phyloP scores from a whole-genome alignment of 805 yeast species.

The Pichia insulana region DNA sequence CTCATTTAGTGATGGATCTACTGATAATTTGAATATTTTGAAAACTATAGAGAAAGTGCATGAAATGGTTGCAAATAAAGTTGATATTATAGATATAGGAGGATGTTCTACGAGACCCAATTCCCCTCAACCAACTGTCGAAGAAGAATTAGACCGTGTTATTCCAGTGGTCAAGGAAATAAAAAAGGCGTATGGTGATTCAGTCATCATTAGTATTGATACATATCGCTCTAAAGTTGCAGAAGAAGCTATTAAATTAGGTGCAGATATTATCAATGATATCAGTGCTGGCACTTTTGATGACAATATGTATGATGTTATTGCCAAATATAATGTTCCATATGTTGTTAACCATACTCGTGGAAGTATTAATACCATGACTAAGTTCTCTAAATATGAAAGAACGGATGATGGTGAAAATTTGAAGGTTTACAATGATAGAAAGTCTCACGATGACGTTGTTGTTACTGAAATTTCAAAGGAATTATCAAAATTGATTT shows the following conservation, averaged over 20 bases:
- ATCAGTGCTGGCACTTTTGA: slow-evolving; percentile 77
- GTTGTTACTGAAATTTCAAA: slow-evolving; percentile 46
- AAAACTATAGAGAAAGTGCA: slow-evolving; percentile 38
- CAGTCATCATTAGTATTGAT: slow-evolving; percentile 67
- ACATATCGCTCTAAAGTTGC: slow-evolving; percentile 81
- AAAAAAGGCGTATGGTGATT: slow-evolving; percentile 30
- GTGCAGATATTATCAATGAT: slow-evolving; percentile 91
- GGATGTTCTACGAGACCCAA: slow-evolving; percentile 94
- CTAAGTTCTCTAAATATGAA: slow-evolving; percentile 42
- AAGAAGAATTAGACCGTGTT: slow-evolving; percentile 66
- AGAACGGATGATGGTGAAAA: slow-evolving; percentile 24
- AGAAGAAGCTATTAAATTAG: slow-evolving; percentile 51
- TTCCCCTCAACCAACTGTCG: slow-evolving; percentile 47
- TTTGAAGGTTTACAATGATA: slow-evolving; percentile 12
- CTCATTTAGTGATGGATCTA: slow-evolving; percentile 89
- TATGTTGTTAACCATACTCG: slow-evolving; percentile 79
- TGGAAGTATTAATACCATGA: slow-evolving; percentile 75
- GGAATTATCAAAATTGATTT: slow-evolving; percentile 53
- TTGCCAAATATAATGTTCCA: slow-evolving; percentile 65
- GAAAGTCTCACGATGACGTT: slow-evolving; percentile 18
- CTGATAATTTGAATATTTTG: slow-evolving; percentile 28
- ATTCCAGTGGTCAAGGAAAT: slow-evolving; percentile 60
- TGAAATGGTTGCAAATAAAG: slow-evolving; percentile 47
- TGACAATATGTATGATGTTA: slow-evolving; percentile 51
- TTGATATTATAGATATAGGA: slow-evolving; percentile 82